Base-by-base conservation (phyloP, 1,139 yeast genomes). In the Pichia sp. region DNA sequence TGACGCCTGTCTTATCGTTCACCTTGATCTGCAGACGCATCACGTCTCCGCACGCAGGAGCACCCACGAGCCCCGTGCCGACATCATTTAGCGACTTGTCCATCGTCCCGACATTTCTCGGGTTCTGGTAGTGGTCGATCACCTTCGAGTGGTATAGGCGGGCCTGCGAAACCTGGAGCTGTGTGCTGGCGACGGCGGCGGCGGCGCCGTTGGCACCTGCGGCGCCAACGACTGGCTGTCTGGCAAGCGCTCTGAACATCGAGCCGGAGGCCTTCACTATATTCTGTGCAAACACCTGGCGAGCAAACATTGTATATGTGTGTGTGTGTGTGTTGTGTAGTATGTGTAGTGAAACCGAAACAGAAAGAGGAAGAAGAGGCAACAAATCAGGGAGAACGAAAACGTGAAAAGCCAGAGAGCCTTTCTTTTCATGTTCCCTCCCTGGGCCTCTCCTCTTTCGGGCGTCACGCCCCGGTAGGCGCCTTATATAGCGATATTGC, bases 1-100 rank as follows among this genome's bases (percentile, higher is more conserved):
- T 93, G 56, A 88, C 78, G 2, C 99, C 99, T 38, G 95, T 84
- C 55, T 81, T 85, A 64, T 91, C 98, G 64, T 85, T 85, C 17
- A 93, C 99, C 68, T 92, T 84, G 67, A 93, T 93, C 72, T 93
- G 99, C 63, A 93, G 80, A 74, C 96, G 86, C 97, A 93, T 93
- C 52, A 93, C 99, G 75, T 93, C 99, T 57, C 99, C 99, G 76
- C 99, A 93, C 0, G 99, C 99, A 55, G 99, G 99, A 0, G 99
- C 99, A 54, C 99, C 93, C 20, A 93, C 99, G 48, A 93, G 80
- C 1, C 99, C 99, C 2, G 99, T 93, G 48, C 99, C 99, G n/a
- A 93, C 98, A 63, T 84, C 81, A 29, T 73, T 67, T 58, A 83
- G 81, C 60, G 78, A 79, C 74, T 92, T 91, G 73, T 91, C 90